Conservation (phyloP, 1,284 basidiomycete species). For the Ustilago loliicola region DNA sequence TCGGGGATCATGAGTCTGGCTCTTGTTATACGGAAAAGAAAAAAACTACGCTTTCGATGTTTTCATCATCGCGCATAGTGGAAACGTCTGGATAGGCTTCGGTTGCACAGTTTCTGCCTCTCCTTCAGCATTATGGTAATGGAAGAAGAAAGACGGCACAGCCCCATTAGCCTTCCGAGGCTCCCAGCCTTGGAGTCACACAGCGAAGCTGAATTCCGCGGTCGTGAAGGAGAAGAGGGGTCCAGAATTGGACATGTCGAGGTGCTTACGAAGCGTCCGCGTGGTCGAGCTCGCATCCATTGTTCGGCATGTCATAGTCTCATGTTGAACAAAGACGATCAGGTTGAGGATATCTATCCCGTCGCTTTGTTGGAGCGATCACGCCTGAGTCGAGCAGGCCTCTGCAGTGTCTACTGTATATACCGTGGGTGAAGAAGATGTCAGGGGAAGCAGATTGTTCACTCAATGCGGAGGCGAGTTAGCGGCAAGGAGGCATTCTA, state of each 20-base stretch:
- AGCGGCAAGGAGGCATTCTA: constrained; percentile 1
- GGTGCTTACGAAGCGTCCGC: constrained; percentile 14
- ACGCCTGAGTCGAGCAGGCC: no score
- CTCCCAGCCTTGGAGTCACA: no score
- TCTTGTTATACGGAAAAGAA: not conserved
- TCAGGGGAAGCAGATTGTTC: no score
- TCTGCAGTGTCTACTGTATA: no score
- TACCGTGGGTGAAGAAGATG: no score
- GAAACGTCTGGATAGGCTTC: no score
- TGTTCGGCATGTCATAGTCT: not conserved
- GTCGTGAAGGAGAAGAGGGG: not conserved
- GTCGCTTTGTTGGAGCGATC: no score
- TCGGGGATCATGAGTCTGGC: not conserved
- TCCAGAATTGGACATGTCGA: not conserved
- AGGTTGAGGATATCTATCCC: no score
- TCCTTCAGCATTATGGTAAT: constrained; percentile 1
- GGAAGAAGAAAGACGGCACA: not conserved
- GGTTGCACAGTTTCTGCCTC: not conserved
- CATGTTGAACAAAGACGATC: no score
- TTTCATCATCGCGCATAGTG: constrained; percentile 8
- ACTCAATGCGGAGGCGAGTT: not conserved
- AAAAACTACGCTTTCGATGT: not conserved
- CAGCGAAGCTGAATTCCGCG: not conserved
- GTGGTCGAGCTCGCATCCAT: constrained; percentile 4
- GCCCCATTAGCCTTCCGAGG: not conserved